Evolutionary conservation across 2,329 filamentous ascomycete genomes (phyloP).

Genomic region (Bimuria novae-zelandiae): DNA sequence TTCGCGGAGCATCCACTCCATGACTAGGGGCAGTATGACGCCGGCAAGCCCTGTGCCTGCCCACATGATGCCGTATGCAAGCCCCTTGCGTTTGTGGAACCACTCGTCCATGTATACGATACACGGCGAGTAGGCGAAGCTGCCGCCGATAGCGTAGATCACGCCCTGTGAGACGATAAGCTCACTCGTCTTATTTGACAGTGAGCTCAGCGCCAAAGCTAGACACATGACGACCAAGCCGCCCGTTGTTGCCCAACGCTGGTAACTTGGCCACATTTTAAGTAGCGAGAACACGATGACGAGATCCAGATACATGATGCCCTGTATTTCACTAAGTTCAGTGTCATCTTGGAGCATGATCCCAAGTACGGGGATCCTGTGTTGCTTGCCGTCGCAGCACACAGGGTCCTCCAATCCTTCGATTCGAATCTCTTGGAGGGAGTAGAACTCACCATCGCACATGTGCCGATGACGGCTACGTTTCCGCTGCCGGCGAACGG

Average conservation of each 20-base stretch:
- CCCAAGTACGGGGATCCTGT: too few species aligned
- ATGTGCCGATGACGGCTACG: conserved; percentile 68
- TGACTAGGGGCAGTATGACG: conserved; percentile 49
- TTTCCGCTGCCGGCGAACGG: conserved; percentile 59
- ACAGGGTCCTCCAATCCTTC: too few species aligned
- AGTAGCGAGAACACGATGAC: conserved; percentile 33
- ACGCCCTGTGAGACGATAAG: conserved; percentile 66
- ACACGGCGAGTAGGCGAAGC: conserved; percentile 60
- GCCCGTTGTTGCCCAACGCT: conserved; percentile 33
- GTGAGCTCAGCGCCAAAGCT: conserved; percentile 50
- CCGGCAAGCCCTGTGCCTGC: conserved; percentile 49
- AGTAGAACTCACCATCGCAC: conserved; percentile 55
- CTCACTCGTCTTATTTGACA: conserved; percentile 58
- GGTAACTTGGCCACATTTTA: conserved; percentile 39
- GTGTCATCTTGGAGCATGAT: neutral
- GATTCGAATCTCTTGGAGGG: neutral
- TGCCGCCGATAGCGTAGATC: conserved; percentile 63
- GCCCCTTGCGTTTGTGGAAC: conserved; percentile 62
- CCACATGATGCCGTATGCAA: conserved; percentile 69
- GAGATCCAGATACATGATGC: conserved; percentile 6
- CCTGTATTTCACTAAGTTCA: conserved; percentile 40
- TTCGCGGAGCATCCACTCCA: conserved; percentile 45
- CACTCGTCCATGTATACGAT: conserved; percentile 66
- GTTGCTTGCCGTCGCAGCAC: too few species aligned
- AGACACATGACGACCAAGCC: conserved; percentile 45